Evolutionary conservation across 257 asterid genomes (phyloP), one percentile per base, ranked within the genome.

Genomic region (Petunia axillaris): DNA sequence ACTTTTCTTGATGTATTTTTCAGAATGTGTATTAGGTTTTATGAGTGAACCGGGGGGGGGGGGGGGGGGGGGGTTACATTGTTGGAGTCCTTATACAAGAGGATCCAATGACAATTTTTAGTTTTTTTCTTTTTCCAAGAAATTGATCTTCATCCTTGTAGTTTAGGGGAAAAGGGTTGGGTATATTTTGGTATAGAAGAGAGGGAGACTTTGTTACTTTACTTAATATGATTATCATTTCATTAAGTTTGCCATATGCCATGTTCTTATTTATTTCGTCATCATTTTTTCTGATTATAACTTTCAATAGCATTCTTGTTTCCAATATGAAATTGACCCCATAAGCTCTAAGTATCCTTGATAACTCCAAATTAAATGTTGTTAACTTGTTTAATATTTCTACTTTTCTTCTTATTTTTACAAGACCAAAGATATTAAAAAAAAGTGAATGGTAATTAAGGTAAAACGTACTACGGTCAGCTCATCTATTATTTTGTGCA

Each of bases 131-230:
- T 77, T 57, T 39, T 83, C 82, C 50, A 11, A 36, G 43, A 35
- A 55, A 1, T 78, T 25, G 25, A 25, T 53, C 80, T 83, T 85
- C 78, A 50, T 43, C 16, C 68, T 58, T 60, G 55, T 76, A 74
- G 80, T 48, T 68, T 52, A 52, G 81, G 81, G 77, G 77, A 50
- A 52, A 44, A 57, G 82, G 80, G 67, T 54, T 70, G 78, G 88
- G 82, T 84, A 83, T 76, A 86, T 71, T 85, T 50, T 43, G 93
- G 91, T 90, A 86, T 90, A 90, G 87, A 84, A 86, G 90, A 86
- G 90, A 76, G 86, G 85, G 90, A 77, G 85, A 71, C 83, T 79
- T 77, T 39, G 48, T 54, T 70, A 55, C 79, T 43, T 77, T n/a
- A n/a, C 75, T 62, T 68, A 82, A 68, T 88, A 79, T 83, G 77